Evolutionary conservation across 148 eudicot genomes (phyloP), one percentile per base, ranked within the genome.

Genomic region (Fallopia convolvulus): DNA sequence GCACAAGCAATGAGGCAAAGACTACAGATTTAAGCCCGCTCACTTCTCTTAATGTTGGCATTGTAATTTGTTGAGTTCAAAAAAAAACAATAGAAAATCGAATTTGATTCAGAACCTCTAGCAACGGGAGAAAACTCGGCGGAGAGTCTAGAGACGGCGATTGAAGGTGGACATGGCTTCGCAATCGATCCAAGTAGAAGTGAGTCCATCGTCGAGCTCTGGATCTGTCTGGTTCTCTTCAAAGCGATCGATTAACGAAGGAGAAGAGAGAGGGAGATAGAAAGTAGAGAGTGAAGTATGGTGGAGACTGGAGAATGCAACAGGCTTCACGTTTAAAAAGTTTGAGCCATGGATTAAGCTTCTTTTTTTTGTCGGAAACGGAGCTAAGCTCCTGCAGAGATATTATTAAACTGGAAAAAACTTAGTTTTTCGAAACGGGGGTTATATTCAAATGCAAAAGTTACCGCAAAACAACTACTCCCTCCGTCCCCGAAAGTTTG

Each of bases 141-240:
- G 7, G 81, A n/a, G 61, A 18, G 61, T 55, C 61, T 55, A 26
- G 61, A 39, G 74, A 75, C 49, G 15, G 81, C 83, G 56, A 83
- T 81, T 2, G 81, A 44, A 42, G 47, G 74, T 40, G 63, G 60
- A 55, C 75, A 58, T 23, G 86, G 83, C 75, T 82, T 86, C n/a
- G 84, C 77, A 55, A 77, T 75, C n/a, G 85, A 86, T 72, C 87
- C 83, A 56, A 84, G 58, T 18, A 85, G 81, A 61, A 84, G 74
- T 75, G 86, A 85, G 60, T 84, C 83, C 91, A 88, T 86, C 74
- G 76, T 60, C 65, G 5, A 58, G 41, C 74, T 56, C 47, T 74
- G 72, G 36, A 68, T 68, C 72, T 68, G 72, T 15, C 42, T 15
- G 20, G 15, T 15, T 5, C 9, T 36, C 44, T 15, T 42, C 18